Percentiles rank a stretch among this genome's conserved stretches.
phyloP scores from a whole-genome alignment of 2,329 filamentous ascomycete genomes.

The Fusarium dlaminii region DNA sequence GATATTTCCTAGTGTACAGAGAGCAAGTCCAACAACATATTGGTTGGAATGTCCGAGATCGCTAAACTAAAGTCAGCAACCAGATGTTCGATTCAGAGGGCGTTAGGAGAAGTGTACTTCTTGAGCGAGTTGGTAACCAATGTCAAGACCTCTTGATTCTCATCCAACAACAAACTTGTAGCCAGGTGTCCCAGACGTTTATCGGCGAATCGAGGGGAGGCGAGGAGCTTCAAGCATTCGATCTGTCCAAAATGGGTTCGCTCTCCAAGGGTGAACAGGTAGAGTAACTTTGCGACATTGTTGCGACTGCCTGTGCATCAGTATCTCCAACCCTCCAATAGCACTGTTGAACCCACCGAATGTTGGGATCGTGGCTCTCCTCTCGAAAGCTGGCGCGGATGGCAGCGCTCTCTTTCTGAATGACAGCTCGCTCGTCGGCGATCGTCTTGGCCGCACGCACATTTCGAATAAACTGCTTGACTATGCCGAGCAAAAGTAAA shows the following conservation, averaged over 20 bases:
- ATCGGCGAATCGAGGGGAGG: conserved; percentile 96
- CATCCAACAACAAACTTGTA: conserved; percentile 94
- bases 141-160: conserved; percentile 98
- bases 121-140: conserved; percentile 97
- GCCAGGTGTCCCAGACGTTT: conserved; percentile 95
- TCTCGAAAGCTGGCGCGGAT: conserved; percentile 98
- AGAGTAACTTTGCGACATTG: conserved; percentile 98
- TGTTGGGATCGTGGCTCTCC: conserved; percentile 90
- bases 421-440: conserved; percentile 96
- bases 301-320: conserved; percentile 74
- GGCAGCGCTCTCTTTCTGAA: conserved; percentile 98
- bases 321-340: background rate
- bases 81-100: background rate
- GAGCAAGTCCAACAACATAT: conserved; percentile 95
- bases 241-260: conserved; percentile 99
- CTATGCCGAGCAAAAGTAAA: conserved; percentile 57
- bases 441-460: conserved; percentile 99
- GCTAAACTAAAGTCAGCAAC: conserved; percentile 58
- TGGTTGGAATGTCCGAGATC: conserved; percentile 97
- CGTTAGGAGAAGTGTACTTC: conserved; percentile 69
- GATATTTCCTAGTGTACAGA: conserved; percentile 97
- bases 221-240: conserved; percentile 96
- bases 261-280: conserved; percentile 97
- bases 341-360: conserved; percentile 70
- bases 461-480: conserved; percentile 99